These are phyloP conservation scores for Deinandra increscens DNA, from an alignment of 129 eudicot genomes.

Conservation along the genomic window DNA sequence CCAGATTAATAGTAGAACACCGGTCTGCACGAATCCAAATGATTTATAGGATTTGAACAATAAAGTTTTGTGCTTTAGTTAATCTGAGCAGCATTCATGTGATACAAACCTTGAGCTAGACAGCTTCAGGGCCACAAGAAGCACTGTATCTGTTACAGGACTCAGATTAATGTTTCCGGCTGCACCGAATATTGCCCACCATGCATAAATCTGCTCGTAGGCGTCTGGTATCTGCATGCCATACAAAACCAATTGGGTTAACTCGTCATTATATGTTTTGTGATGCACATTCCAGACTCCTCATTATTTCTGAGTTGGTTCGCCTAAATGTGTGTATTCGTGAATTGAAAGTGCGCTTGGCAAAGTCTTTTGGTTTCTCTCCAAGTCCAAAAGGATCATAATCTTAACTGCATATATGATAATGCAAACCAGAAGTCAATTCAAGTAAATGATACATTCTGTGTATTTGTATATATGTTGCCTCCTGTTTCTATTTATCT, in stretches of 20 bases:
- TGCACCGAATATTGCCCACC: slow-evolving; percentile 98
- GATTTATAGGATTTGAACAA: not conserved
- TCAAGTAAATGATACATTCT: too few relatives aligned
- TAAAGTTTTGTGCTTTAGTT: not conserved
- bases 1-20: slow-evolving; percentile 75
- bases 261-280: too few relatives aligned
- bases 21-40: slow-evolving; percentile 54
- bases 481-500: too few relatives aligned
- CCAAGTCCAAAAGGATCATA: slow-evolving; percentile 96
- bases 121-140: slow-evolving; percentile 93
- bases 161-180: slow-evolving; percentile 89
- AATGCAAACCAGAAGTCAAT: too few relatives aligned
- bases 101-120: slow-evolving; percentile 81
- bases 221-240: slow-evolving; percentile 71
- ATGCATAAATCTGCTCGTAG: slow-evolving; percentile 71
- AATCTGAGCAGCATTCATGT: too few relatives aligned
- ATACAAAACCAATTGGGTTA: not conserved
- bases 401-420: slow-evolving; percentile 75
- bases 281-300: too few relatives aligned
- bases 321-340: too few relatives aligned
- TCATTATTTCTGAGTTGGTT: too few relatives aligned
- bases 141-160: slow-evolving; percentile 94
- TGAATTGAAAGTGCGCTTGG: slow-evolving; percentile 44
- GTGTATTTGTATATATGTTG: too few relatives aligned
- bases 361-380: slow-evolving; percentile 94